Conservation (phyloP, 331 rosid species). For the Quercus tomentella region DNA sequence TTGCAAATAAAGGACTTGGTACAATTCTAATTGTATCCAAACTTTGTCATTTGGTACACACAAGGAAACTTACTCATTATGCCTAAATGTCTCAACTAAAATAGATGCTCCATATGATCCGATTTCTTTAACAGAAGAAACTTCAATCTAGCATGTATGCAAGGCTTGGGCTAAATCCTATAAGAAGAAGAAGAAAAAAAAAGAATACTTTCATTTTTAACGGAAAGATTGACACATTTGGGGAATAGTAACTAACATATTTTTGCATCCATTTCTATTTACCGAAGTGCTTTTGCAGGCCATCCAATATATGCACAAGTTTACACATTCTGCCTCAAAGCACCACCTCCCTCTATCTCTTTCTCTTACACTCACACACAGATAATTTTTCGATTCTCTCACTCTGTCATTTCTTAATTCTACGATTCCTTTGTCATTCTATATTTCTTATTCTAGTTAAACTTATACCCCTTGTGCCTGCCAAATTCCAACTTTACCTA, state of each 20-base stretch:
- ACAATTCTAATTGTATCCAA: too few species aligned
- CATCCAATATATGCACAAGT: constrained; percentile 27
- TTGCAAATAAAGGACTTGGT: too few species aligned
- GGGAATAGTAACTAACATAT: constrained; percentile 32
- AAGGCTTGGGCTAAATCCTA: too few species aligned
- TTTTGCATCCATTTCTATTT: constrained; percentile 33
- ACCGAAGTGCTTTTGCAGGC: constrained; percentile 34
- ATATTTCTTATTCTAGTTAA: constrained; percentile 24
- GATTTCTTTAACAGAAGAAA: too few species aligned
- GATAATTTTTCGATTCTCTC: constrained; percentile 20
- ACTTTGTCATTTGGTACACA: too few species aligned
- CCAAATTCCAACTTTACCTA: too few species aligned
- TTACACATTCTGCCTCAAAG: too few species aligned
- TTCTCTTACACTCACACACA: not conserved
- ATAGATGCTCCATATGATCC: too few species aligned
- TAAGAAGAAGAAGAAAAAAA: not conserved
- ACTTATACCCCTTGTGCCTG: constrained; percentile 30
- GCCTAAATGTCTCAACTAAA: too few species aligned
- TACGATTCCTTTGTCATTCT: constrained; percentile 45
- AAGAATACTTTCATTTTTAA: constrained; percentile 5
- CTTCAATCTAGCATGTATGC: too few species aligned
- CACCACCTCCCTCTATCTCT: too few species aligned
- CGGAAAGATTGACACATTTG: constrained; percentile 15
- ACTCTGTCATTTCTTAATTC: constrained; percentile 8
- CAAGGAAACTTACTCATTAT: too few species aligned